phyloP scores from a whole-genome alignment of 2,329 filamentous ascomycete genomes.

The Stachybotrys elegans region DNA sequence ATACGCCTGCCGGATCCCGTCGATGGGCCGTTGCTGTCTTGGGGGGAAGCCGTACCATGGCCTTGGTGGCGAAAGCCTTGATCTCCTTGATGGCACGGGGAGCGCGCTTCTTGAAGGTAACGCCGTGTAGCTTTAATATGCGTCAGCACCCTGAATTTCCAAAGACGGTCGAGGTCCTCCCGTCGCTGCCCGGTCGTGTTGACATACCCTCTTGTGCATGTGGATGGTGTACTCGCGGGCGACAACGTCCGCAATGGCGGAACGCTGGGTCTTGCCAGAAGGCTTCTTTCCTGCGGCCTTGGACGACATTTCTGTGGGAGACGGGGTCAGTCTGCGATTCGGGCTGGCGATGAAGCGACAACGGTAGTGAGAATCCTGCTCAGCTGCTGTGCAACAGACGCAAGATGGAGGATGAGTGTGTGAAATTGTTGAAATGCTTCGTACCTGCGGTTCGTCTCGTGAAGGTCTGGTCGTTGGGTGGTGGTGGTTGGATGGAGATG shows the following conservation, averaged over 20 bases:
- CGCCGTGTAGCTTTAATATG: slow-evolving; percentile 76
- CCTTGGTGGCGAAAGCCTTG: slow-evolving; percentile 83
- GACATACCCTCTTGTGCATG: slow-evolving; percentile 81
- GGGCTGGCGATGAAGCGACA: too few relatives aligned
- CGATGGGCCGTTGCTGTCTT: slow-evolving; percentile 2
- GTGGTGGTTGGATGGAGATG: slow-evolving; percentile 27
- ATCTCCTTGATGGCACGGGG: slow-evolving; percentile 99
- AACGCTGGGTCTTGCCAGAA: slow-evolving; percentile 55
- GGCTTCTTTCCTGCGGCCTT: slow-evolving; percentile 29
- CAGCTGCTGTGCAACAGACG: too few relatives aligned
- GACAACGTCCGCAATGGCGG: slow-evolving; percentile 98
- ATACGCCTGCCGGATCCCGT: background rate
- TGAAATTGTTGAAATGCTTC: too few relatives aligned
- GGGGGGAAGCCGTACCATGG: slow-evolving; percentile 72
- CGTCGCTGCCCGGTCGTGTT: slow-evolving; percentile 6
- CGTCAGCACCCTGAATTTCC: slow-evolving; percentile 9
- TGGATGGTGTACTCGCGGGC: slow-evolving; percentile 99
- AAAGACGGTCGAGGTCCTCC: slow-evolving; percentile 8
- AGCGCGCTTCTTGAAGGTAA: slow-evolving; percentile 99
- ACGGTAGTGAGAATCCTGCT: too few relatives aligned
- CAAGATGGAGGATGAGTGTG: too few relatives aligned
- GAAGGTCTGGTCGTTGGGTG: slow-evolving; percentile 32
- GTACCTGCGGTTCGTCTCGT: slow-evolving; percentile 39
- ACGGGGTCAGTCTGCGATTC: slow-evolving; percentile 20
- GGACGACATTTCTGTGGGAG: slow-evolving; percentile 37